Base-by-base conservation (phyloP, 2,329 filamentous ascomycete genomes). In the Sclerotinia minor region DNA sequence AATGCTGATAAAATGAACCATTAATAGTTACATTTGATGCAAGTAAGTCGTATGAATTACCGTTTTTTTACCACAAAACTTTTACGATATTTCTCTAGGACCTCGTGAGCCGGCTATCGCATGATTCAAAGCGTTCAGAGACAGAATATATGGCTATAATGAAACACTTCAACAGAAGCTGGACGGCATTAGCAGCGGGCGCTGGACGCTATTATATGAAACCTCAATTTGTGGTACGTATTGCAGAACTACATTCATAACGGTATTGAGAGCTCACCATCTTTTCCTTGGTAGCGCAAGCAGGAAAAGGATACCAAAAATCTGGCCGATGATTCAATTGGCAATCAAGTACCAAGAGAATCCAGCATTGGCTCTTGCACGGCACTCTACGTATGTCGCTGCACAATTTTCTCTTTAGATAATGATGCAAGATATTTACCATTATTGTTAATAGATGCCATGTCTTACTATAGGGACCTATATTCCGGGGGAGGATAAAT, bases 161-260 rank as follows among this genome's bases (percentile, higher is more conserved):
- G 55, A 58, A 58, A 41, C 55, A 44, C 55, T 58, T 58, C 19
- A 44, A 58, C 24, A 26, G 17, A 44, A 58, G 55, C 55, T 58
- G 55, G 55, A 24, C 55, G 4, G 38, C 38, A 41, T 24, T 58
- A 21, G 55, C 55, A 7, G 55, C 55, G 11, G 55, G 55, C 55
- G 35, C 55, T 17, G 55, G 38, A 44, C 55, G 32, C 38, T 58
- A 29, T 26, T 44, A 58, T 5, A 58, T 58, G 55, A 58, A 58
- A 26, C 38, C 38, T 9, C 35, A 44, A 44, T 58, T 58, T 6
- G n/a, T 58, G 21, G 55, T 58, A 58, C 19, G 55, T 17, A 44
- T 24, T 21, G 4, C n/a, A 32, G 0, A 58, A 44, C 3, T 9
- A 41, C 5, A 6, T 5, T 58, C 41, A 2, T 3, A n/a, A 44